A percentile compares a stretch with the other conserved stretches of the same genome.
Conservation (phyloP, 352 stramenopile species). For the Phytophthora constricta region DNA sequence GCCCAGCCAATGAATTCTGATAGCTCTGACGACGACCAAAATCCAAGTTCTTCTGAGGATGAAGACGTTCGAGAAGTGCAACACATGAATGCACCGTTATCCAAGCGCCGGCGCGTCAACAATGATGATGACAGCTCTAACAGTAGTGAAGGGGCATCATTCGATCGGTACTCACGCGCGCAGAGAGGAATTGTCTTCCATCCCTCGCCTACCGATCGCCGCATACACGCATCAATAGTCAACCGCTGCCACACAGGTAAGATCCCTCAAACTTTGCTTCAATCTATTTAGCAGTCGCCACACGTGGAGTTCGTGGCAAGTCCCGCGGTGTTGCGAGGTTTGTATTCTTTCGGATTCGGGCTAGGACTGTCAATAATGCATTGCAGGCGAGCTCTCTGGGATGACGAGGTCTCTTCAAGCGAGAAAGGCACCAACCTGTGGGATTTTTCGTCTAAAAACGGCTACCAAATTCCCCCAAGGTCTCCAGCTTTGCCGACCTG, state of each 20-base stretch:
- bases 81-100: neutral
- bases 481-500: neutral
- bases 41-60: neutral
- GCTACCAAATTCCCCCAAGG: neutral
- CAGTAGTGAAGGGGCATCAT: neutral
- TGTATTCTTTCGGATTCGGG: conserved; percentile 19
- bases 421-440: conserved; percentile 17
- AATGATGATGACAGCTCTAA: neutral
- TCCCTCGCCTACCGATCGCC: conserved; percentile 9
- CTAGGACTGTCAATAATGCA: conserved; percentile 20
- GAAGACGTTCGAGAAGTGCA: neutral
- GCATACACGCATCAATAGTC: conserved; percentile 10
- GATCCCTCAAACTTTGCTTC: conserved; percentile 17
- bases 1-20: neutral
- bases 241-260: conserved; percentile 16
- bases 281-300: conserved; percentile 17
- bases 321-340: conserved; percentile 10
- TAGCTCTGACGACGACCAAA: neutral
- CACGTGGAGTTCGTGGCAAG: conserved; percentile 19
- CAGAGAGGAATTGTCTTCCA: conserved; percentile 11
- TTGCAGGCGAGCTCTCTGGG: neutral
- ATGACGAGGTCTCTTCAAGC: neutral
- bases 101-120: neutral
- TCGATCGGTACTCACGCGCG: neutral
- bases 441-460: conserved; percentile 21